phyloP scores from a whole-genome alignment of 139 green algal species.

The Chlorella sp. region DNA sequence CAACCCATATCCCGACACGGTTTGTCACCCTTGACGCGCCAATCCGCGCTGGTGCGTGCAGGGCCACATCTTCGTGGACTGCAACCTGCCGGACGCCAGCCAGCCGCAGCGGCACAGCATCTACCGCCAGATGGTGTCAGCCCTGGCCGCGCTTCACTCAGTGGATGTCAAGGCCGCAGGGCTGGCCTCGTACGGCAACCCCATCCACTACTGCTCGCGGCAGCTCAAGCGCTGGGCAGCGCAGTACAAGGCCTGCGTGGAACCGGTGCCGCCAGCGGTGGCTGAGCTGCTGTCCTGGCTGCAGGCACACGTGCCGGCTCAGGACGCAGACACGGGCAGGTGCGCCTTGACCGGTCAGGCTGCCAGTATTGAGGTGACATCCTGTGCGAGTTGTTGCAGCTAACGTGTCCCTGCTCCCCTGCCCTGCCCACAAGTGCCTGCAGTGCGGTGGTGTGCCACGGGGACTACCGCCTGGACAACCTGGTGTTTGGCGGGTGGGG shows the following conservation, averaged over 20 bases:
- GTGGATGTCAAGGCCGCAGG: not conserved
- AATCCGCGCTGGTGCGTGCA: not conserved
- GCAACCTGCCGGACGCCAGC: slow-evolving; percentile 48
- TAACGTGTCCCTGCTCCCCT: no score
- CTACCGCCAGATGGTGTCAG: slow-evolving; percentile 35
- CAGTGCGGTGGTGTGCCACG: slow-evolving; percentile 62
- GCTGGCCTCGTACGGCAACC: not conserved
- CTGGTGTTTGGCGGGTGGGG: no score
- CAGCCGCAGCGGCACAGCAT: slow-evolving; percentile 24
- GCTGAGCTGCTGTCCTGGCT: slow-evolving; percentile 68
- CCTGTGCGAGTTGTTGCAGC: no score
- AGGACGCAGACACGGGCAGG: slow-evolving; percentile 24
- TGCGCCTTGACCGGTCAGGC: no score
- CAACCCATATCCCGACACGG: not conserved
- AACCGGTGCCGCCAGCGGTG: slow-evolving; percentile 45
- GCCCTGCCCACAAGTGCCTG: not conserved
- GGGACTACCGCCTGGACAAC: slow-evolving; percentile 96
- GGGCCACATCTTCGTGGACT: slow-evolving; percentile 63
- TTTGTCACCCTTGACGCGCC: not conserved
- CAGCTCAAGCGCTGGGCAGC: slow-evolving; percentile 64
- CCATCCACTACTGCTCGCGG: slow-evolving; percentile 10
- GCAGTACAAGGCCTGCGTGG: slow-evolving; percentile 63
- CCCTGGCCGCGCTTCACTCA: slow-evolving; percentile 79
- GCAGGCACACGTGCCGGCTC: slow-evolving; percentile 52
- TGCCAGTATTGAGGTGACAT: no score